These are phyloP conservation scores for Alloascoidea africana DNA, from an alignment of 805 yeast species.

Conservation along the genomic window DNA sequence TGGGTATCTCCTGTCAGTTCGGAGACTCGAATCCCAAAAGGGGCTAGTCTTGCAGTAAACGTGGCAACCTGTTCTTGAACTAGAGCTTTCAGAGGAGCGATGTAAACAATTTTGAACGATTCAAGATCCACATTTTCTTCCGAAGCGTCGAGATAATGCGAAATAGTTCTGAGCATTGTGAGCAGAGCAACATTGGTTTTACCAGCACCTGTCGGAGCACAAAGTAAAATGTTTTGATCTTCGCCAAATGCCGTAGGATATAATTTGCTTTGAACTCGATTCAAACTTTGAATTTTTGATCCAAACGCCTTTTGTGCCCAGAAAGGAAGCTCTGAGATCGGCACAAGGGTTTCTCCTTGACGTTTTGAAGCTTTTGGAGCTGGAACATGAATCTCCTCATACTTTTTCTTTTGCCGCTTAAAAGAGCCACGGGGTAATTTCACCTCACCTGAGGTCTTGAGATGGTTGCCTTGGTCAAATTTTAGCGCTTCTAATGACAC, in stretches of 20 bases:
- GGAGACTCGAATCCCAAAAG: constrained; percentile 55
- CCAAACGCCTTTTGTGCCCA: constrained; percentile 73
- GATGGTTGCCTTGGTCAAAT: constrained; percentile 61
- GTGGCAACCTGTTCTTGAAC: constrained; percentile 92
- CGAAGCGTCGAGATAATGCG: constrained; percentile 29
- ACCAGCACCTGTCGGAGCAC: constrained; percentile 99
- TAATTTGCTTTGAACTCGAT: constrained; percentile 73
- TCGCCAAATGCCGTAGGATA: constrained; percentile 61
- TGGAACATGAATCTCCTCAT: constrained; percentile 89
- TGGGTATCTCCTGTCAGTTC: constrained; percentile 88
- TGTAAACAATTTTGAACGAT: constrained; percentile 65
- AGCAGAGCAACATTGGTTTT: constrained; percentile 94
- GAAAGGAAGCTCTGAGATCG: constrained; percentile 49
- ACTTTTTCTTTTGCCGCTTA: constrained; percentile 52
- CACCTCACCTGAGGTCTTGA: constrained; percentile 52
- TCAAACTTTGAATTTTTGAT: constrained; percentile 49
- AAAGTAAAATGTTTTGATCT: constrained; percentile 61
- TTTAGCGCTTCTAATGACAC: constrained; percentile 49
- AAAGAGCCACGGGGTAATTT: constrained; percentile 74
- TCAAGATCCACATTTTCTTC: constrained; percentile 36
- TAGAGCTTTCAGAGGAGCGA: constrained; percentile 88
- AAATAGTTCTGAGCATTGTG: constrained; percentile 48
- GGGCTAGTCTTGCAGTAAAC: constrained; percentile 51
- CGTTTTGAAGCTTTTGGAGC: constrained; percentile 44
- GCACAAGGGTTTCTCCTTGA: constrained; percentile 28